phyloP scores from a whole-genome alignment of 169 alveolate genomes.

The Blepharisma undulans region DNA sequence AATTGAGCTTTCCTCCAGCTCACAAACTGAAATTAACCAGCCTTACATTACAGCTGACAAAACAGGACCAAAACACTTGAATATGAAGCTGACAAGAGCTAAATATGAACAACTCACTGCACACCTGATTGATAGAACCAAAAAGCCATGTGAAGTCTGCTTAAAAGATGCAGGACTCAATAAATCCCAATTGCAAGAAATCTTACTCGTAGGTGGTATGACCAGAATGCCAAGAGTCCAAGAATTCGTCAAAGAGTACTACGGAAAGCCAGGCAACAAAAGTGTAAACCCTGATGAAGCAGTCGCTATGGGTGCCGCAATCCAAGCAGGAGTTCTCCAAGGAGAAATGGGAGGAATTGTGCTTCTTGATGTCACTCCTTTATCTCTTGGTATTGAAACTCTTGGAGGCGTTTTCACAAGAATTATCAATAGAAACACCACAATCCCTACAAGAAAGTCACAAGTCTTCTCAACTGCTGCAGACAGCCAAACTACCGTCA shows the following conservation, averaged over 20 bases:
- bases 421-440: slow-evolving; percentile 93
- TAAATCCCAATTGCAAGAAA: slow-evolving; percentile 92
- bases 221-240: slow-evolving; percentile 99
- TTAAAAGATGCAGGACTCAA: slow-evolving; percentile 93
- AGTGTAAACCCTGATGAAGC: slow-evolving; percentile 99
- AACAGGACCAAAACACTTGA: slow-evolving; percentile 97
- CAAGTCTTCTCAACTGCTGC: slow-evolving; percentile 94
- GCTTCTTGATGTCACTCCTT: slow-evolving; percentile 94
- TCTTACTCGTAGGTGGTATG: slow-evolving; percentile 99
- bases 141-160: slow-evolving; percentile 95
- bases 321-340: slow-evolving; percentile 97
- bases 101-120: slow-evolving; percentile 92
- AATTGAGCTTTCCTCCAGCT: slow-evolving; percentile 93
- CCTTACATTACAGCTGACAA: slow-evolving; percentile 99
- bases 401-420: slow-evolving; percentile 96
- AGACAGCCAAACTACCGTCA: slow-evolving; percentile 95
- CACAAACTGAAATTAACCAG: slow-evolving; percentile 94
- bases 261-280: slow-evolving; percentile 94
- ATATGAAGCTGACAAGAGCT: slow-evolving; percentile 94
- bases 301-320: slow-evolving; percentile 99
- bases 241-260: slow-evolving; percentile 90
- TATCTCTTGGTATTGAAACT: slow-evolving; percentile 96
- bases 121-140: slow-evolving; percentile 90
- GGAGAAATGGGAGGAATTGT: slow-evolving; percentile 95
- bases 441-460: slow-evolving; percentile 94